Conservation (phyloP, 768 basidiomycete species). For the Clavulina sp. region DNA sequence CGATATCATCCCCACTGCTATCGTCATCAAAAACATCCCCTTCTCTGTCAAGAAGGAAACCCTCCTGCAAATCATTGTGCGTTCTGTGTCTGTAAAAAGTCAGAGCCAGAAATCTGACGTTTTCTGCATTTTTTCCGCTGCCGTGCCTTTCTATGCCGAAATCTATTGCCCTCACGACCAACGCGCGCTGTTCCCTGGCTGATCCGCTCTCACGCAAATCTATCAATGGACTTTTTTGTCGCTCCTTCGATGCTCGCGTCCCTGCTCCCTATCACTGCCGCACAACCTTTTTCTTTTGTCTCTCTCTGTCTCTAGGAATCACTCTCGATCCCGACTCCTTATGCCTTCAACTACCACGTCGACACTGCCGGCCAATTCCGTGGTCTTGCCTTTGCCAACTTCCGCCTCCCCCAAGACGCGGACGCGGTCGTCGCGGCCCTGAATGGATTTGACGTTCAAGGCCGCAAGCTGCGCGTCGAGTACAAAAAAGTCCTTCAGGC, state of each 20-base stretch:
- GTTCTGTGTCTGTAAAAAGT: conserved; percentile 21
- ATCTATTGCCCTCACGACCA: too few relatives aligned
- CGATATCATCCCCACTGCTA: conserved; percentile 95
- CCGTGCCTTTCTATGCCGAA: too few relatives aligned
- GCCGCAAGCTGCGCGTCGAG: conserved; percentile 93
- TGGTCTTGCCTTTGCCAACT: conserved; percentile 96
- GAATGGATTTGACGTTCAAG: conserved; percentile 91
- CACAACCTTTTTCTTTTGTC: conserved; percentile 5
- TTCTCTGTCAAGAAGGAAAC: conserved; percentile 97
- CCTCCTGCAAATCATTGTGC: conserved; percentile 85
- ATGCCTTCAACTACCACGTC: conserved; percentile 98
- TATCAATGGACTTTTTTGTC: too few relatives aligned
- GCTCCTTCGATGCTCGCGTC: too few relatives aligned
- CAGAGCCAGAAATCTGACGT: too few relatives aligned
- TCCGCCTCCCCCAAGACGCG: conserved; percentile 77
- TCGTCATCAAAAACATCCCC: conserved; percentile 99
- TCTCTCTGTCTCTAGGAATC: conserved; percentile 41
- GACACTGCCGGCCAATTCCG: conserved; percentile 94
- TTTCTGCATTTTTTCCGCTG: conserved; percentile 1
- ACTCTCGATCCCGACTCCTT: conserved; percentile 85
- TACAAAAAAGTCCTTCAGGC: conserved; percentile 99
- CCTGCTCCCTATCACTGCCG: neutral
- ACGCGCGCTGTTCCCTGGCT: too few relatives aligned
- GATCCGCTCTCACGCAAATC: too few relatives aligned
- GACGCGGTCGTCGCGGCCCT: conserved; percentile 90